These are phyloP conservation scores for Podospora sp. DNA, from an alignment of 495 filamentous ascomycete genomes.

Conservation along the genomic window DNA sequence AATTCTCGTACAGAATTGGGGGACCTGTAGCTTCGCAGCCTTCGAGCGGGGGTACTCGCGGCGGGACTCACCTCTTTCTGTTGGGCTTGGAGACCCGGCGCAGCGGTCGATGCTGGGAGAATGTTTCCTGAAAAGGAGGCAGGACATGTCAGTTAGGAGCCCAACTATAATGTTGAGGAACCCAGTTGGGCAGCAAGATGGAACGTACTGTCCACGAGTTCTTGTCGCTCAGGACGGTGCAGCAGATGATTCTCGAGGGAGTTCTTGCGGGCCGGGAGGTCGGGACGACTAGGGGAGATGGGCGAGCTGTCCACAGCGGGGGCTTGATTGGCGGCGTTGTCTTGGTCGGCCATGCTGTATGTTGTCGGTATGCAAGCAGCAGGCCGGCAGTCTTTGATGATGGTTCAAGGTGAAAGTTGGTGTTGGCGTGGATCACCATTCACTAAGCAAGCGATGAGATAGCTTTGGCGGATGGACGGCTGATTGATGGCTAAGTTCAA, in stretches of 20 bases:
- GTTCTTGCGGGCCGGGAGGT: constrained; percentile 71
- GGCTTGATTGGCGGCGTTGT: constrained; percentile 26
- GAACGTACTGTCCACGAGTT: constrained; percentile 78
- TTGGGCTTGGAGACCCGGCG: constrained; percentile 73
- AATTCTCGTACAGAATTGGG: not conserved
- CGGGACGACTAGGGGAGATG: constrained; percentile 63
- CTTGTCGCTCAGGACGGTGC: constrained; percentile 74
- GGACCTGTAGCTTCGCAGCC: too few species aligned
- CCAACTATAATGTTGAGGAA: not conserved
- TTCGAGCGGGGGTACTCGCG: too few species aligned
- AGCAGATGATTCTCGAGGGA: constrained; percentile 86
- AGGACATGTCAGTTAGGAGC: constrained; percentile 16
- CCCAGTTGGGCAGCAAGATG: constrained; percentile 7
- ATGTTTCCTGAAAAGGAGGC: constrained; percentile 63
- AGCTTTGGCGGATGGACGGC: not conserved
- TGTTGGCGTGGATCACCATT: not conserved
- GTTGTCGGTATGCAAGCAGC: not conserved
- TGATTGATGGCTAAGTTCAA: not conserved
- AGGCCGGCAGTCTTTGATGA: not conserved
- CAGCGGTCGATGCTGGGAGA: constrained; percentile 72
- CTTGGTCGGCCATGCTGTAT: constrained; percentile 43
- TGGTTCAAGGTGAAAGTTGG: not conserved
- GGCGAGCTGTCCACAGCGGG: constrained; percentile 51
- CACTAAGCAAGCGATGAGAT: not conserved
- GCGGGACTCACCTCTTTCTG: constrained; percentile 61